These are phyloP conservation scores for Nicotiana benthamiana DNA, from an alignment of 257 asterid genomes.

Conservation along the genomic window DNA sequence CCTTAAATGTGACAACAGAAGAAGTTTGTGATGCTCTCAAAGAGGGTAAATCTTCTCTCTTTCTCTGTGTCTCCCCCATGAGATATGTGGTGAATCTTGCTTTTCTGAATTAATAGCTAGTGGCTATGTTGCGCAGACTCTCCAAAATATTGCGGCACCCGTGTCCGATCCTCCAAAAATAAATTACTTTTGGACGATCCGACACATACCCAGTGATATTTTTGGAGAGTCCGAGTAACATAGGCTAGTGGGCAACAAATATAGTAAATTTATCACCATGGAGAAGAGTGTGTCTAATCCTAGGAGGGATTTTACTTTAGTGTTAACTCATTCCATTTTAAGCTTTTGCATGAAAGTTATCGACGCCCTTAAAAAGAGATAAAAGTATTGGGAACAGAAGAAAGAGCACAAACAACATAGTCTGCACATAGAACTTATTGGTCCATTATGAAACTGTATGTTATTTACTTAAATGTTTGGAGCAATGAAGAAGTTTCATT, in stretches of 20 bases:
- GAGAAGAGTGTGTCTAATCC: background rate
- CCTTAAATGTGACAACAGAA: slow-evolving; percentile 76
- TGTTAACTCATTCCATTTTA: background rate
- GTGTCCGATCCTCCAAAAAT: too few species aligned
- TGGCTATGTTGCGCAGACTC: too few species aligned
- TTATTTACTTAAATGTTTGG: background rate
- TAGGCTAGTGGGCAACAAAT: background rate
- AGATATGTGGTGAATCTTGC: background rate
- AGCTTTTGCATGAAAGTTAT: background rate
- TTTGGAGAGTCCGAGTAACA: too few species aligned
- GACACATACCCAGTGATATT: too few species aligned
- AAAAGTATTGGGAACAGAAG: background rate
- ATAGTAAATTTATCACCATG: background rate
- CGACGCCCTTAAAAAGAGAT: background rate
- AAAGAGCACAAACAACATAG: background rate
- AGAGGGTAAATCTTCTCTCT: slow-evolving; percentile 44
- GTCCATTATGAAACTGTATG: background rate
- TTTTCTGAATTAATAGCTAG: background rate
- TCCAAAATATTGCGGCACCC: too few species aligned
- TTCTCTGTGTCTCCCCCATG: background rate
- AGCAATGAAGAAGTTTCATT: background rate
- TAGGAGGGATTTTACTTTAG: background rate
- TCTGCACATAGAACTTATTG: background rate
- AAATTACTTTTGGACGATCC: too few species aligned
- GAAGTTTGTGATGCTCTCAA: slow-evolving; percentile 78